Conservation (phyloP, 371 early-diverging fungal species). For the Mucor plumbeus region DNA sequence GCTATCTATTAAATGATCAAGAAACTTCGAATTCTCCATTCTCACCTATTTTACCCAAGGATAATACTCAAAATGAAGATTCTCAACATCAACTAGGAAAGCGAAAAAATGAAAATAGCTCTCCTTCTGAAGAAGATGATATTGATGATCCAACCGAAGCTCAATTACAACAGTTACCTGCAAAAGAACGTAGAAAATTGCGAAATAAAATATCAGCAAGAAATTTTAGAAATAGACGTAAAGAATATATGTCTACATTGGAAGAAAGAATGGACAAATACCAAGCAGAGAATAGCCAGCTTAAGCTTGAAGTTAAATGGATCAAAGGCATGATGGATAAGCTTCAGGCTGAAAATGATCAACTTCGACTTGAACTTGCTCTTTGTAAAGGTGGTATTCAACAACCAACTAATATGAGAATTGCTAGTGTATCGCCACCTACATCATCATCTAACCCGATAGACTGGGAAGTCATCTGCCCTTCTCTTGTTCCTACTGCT, state of each 20-base stretch:
- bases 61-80: neutral
- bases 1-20: constrained; percentile 7
- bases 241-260: constrained; percentile 29
- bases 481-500: neutral
- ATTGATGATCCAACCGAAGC: constrained; percentile 27
- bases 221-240: constrained; percentile 34
- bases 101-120: neutral
- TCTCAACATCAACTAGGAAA: constrained; percentile 4
- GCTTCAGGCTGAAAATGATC: constrained; percentile 32
- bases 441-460: neutral
- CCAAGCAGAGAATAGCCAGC: constrained; percentile 25
- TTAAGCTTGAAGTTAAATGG: constrained; percentile 34
- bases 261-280: constrained; percentile 23
- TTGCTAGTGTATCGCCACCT: neutral
- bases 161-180: constrained; percentile 25
- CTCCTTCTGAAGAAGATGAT: constrained; percentile 25
- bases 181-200: constrained; percentile 33
- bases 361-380: constrained; percentile 26
- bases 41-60: neutral
- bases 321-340: constrained; percentile 31
- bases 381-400: constrained; percentile 32
- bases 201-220: constrained; percentile 38
- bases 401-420: neutral
- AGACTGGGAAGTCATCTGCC: constrained; percentile 10
- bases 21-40: neutral